Base-by-base conservation (phyloP, 2,329 filamentous ascomycete species). In the Penicillium sp. region DNA sequence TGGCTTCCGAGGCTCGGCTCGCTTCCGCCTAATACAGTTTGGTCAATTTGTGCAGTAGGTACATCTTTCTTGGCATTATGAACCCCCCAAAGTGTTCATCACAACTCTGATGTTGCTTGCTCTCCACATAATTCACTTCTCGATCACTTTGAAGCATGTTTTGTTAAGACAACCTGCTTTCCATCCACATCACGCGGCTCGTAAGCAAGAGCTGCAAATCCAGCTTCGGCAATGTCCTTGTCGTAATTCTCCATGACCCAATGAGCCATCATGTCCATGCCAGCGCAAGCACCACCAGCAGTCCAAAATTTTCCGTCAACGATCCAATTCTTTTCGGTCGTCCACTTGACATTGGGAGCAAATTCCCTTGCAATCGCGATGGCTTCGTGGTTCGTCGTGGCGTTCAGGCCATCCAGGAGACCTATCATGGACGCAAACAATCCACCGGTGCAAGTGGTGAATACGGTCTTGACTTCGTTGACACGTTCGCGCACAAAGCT, bases 201-300 rank as follows among this genome's bases (percentile, higher is more conserved):
- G 6, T 45, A 45, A 19, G 42, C 42, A 29, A 45, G 42, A 13
- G 25, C 25, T 29, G 25, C 42, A 45, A 45, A 38, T 9, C 21
- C 48, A 6, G 21, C 21, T 13, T 38, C 21, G 3, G 23, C 21
- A 6, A 50, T 15, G 10, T 39, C 35, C 36, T 9, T 23, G 9
- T 13, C 48, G 10, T 50, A 50, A 19, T 38, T 50, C 13, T 50
- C 48, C 23, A 38, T 38, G 33, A 50, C 23, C 48, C 48, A 50
- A 27, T 50, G 48, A 19, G 48, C 48, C 15, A 50, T 27, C 48
- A 50, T 50, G n/a, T 50, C 48, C 48, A 50, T 50, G 15, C 48
- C 48, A 25, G 35, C 48, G 15, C 31, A 38, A 19, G 48, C 48
- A 19, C 48, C 48, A 27, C 48, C 23, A 4, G 33, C 48, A 21